Evolutionary conservation across 768 basidiomycete genomes (phyloP).

Genomic region (Lyophyllum atratum): DNA sequence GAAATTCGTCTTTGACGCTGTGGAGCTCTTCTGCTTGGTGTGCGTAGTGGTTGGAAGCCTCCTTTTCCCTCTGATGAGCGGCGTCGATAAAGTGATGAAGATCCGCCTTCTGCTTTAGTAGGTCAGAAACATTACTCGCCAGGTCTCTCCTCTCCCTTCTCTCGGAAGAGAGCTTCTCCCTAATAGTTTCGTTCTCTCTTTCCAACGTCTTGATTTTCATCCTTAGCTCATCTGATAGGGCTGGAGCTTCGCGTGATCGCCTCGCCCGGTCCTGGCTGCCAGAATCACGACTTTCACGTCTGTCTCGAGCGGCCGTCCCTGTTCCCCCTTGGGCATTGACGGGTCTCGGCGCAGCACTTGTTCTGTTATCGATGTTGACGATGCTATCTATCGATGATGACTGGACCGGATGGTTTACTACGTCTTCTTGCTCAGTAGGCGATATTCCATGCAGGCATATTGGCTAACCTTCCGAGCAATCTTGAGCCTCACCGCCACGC

Average conservation of each 20-base stretch:
- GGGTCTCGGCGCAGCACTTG: no score
- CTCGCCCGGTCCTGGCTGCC: background rate
- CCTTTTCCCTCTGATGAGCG: background rate
- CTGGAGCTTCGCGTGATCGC: background rate
- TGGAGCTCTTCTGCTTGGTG: conserved; percentile 4
- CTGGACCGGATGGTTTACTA: no score
- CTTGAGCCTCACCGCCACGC: no score
- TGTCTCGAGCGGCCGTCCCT: background rate
- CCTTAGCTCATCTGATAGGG: background rate
- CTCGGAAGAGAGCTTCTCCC: background rate
- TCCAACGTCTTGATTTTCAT: background rate
- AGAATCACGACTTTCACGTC: background rate
- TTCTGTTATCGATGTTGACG: no score
- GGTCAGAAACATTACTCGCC: background rate
- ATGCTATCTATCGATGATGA: no score
- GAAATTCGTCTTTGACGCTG: conserved; percentile 8
- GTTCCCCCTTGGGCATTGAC: no score
- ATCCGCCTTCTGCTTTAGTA: background rate
- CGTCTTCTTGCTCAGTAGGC: no score
- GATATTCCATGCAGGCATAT: no score
- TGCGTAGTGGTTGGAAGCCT: background rate
- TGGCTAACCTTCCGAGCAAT: no score
- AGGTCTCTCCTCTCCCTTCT: background rate
- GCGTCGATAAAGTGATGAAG: background rate
- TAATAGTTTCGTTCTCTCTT: background rate